Evolutionary conservation across 176 grass and related monocot species (phyloP), one percentile per base, ranked within the genome.

Genomic region (Ampelocalamus luodianensis): DNA sequence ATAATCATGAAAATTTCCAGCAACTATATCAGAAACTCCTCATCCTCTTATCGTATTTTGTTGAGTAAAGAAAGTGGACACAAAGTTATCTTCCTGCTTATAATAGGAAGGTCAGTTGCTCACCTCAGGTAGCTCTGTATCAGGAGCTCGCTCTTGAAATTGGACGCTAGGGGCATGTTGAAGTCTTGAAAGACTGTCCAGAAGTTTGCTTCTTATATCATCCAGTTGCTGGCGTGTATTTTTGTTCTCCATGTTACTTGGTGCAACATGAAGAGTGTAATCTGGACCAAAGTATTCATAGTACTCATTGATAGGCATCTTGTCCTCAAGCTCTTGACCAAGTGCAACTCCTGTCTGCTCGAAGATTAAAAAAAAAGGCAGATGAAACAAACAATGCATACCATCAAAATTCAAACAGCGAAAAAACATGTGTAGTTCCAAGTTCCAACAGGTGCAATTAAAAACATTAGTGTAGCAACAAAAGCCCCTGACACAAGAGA

Each of bases 241-340:
- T 84, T 92, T 99, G 65, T 99, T 99, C 81, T 99, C 91, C 97
- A 99, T 96, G 80, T 99, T 99, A 92, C 91, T 96, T 79, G 97
- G 88, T 72, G 88, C 88, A 43, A 94, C 91, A 86, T 90, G 93
- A 87, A 99, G 93, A 76, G 91, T 94, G 83, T 96, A 99, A 80
- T 99, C 93, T 82, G 97, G 97, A 71, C 93, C 93, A 7, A 99
- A 99, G 72, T 96, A 99, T 81, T 94, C 93, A 66, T 86, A 96
- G 43, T 96, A 99, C 40, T 99, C 92, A 13, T 96, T 89, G 6
- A 68, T 40, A 82, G 97, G 97, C 97, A 99, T 96, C 78, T 99
- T 92, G 63, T 99, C 91, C 66, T 92, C 85, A 12, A 94, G 85
- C 54, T 97, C 94, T 55, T 86, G 48, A 23, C 94, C 94, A 75